Evolutionary conservation across 129 eudicot genomes (phyloP).

Genomic region (Sambucus nigra): DNA sequence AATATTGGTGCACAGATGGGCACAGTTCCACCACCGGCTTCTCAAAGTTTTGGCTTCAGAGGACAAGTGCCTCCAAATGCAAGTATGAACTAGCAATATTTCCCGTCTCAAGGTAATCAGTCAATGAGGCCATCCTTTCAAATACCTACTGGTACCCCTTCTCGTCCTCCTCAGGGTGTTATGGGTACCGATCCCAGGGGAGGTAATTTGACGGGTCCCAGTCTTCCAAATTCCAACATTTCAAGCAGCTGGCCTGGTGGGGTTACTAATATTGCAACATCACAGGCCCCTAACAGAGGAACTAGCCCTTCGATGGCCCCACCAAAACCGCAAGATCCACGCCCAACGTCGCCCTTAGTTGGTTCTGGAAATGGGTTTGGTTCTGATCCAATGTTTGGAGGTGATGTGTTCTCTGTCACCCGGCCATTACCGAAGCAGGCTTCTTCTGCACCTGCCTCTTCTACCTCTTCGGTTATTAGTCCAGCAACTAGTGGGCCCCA

Average conservation of each 20-base stretch:
- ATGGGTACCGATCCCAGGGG: slow-evolving; percentile 28
- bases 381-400: slow-evolving; percentile 57
- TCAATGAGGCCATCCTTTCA: slow-evolving; percentile 45
- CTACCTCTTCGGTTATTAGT: slow-evolving; percentile 34
- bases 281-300: slow-evolving; percentile 31
- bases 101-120: slow-evolving; percentile 51
- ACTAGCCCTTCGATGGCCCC: slow-evolving; percentile 26
- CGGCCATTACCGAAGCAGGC: slow-evolving; percentile 34
- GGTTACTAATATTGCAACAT: slow-evolving; percentile 24
- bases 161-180: slow-evolving; percentile 44
- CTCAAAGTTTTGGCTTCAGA: slow-evolving; percentile 61
- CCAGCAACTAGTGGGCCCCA: slow-evolving; percentile 35
- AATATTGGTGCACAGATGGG: no score
- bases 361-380: slow-evolving; percentile 43
- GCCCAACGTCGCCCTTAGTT: slow-evolving; percentile 26
- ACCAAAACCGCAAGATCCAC: slow-evolving; percentile 24
- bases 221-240: slow-evolving; percentile 31
- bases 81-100: slow-evolving; percentile 43
- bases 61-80: slow-evolving; percentile 49
- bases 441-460: slow-evolving; percentile 32
- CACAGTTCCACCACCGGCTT: no score
- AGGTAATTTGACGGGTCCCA: slow-evolving; percentile 29
- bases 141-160: slow-evolving; percentile 26
- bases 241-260: slow-evolving; percentile 37
- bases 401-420: slow-evolving; percentile 64